Conservation (phyloP, 192 early-diverging fungal species). For the Borealophlyctis nickersoniae region DNA sequence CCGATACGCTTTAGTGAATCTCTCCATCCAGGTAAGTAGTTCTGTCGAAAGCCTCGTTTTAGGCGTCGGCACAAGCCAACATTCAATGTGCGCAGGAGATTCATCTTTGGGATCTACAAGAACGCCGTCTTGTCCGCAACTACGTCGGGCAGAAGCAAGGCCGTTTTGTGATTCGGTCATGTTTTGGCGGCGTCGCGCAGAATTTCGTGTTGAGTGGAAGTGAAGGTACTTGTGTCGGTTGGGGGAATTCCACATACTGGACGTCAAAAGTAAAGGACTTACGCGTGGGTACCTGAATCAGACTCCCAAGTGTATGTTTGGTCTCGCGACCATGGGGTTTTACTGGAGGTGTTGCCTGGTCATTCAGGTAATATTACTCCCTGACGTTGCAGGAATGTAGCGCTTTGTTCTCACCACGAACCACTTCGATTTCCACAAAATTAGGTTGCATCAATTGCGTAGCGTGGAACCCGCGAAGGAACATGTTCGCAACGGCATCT, state of each 20-base stretch:
- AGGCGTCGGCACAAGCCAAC: too few species aligned
- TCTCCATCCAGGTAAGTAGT: slow-evolving; percentile 28
- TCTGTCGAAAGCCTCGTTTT: slow-evolving; percentile 3
- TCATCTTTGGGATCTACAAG: slow-evolving; percentile 83
- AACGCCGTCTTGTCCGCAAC: slow-evolving; percentile 64
- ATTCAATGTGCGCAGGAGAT: too few species aligned
- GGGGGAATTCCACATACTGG: background rate
- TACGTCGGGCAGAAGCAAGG: slow-evolving; percentile 84
- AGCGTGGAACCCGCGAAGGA: slow-evolving; percentile 65
- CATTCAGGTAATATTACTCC: slow-evolving; percentile 45
- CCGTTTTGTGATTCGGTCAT: slow-evolving; percentile 83
- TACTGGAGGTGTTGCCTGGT: slow-evolving; percentile 69
- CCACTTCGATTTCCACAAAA: background rate
- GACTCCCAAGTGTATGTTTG: slow-evolving; percentile 76
- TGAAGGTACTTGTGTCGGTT: slow-evolving; percentile 59
- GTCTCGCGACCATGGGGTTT: slow-evolving; percentile 65
- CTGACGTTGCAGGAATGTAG: background rate
- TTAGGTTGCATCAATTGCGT: slow-evolving; percentile 71
- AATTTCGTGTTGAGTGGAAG: slow-evolving; percentile 89
- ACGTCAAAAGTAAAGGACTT: background rate
- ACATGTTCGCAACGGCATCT: slow-evolving; percentile 77
- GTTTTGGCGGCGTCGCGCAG: slow-evolving; percentile 82
- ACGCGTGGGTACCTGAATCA: slow-evolving; percentile 8
- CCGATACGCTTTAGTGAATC: slow-evolving; percentile 59
- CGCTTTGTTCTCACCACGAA: slow-evolving; percentile 4